Conservation (phyloP, 2,329 filamentous ascomycete genomes). For the Zelopaecilomyces penicillatus region DNA sequence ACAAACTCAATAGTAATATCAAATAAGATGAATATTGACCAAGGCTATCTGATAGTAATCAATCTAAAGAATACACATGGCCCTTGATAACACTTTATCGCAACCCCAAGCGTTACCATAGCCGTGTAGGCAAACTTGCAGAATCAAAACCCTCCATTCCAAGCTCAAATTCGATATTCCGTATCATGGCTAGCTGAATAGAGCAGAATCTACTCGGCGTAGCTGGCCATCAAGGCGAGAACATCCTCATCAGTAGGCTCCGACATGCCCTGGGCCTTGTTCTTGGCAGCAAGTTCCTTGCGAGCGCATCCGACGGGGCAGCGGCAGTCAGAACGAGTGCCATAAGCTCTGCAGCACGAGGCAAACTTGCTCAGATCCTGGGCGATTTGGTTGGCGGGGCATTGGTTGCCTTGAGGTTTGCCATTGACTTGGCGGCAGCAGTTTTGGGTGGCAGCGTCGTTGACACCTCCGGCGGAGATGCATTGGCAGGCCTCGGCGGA, state of each 20-base stretch:
- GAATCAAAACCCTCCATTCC: no score
- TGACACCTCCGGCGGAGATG: background rate
- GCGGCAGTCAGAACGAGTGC: background rate
- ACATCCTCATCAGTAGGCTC: background rate
- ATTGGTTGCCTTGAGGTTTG: background rate
- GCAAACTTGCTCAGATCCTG: constrained; percentile 1
- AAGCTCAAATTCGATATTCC: no score
- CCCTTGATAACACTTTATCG: no score
- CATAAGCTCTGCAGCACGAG: background rate
- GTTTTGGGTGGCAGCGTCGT: background rate
- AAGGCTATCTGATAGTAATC: no score
- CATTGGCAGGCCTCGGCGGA: constrained; percentile 5
- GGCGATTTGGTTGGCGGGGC: constrained; percentile 2
- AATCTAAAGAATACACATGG: no score
- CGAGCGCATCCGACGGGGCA: constrained; percentile 2
- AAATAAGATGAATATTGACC: no score
- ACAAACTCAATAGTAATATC: no score
- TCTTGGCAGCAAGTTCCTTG: background rate
- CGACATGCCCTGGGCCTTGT: background rate
- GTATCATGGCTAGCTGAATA: no score
- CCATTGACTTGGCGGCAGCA: constrained; percentile 3
- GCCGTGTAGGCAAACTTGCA: no score
- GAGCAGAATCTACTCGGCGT: background rate
- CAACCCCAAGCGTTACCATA: no score
- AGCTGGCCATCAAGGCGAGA: background rate